These are phyloP conservation scores for Amanita subjunquillea DNA, from an alignment of 768 basidiomycete species.

Conservation along the genomic window DNA sequence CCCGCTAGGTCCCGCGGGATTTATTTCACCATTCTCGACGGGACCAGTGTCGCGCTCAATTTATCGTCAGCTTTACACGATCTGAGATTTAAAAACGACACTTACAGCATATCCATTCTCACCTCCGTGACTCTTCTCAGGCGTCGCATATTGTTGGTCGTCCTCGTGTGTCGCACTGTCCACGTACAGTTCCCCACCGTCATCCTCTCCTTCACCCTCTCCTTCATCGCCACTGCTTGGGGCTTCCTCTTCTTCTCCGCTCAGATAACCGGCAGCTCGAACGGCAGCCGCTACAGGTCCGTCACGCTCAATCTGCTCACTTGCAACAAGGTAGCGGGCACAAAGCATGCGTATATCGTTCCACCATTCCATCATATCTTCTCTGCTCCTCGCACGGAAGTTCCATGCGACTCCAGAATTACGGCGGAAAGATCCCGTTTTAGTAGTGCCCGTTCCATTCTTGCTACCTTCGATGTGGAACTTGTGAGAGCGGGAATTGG, in stretches of 20 bases:
- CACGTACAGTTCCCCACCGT: background rate
- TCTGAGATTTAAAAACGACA: constrained; percentile 8
- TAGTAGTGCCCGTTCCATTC: constrained; percentile 64
- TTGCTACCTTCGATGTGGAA: constrained; percentile 95
- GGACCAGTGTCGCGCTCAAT: background rate
- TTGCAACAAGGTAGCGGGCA: constrained; percentile 87
- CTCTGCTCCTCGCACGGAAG: constrained; percentile 80
- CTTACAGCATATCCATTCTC: constrained; percentile 61
- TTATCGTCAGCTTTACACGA: background rate
- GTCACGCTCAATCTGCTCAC: constrained; percentile 84
- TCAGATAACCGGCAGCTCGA: constrained; percentile 77
- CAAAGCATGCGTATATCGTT: constrained; percentile 93
- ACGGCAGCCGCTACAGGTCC: constrained; percentile 94
- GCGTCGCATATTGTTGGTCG: constrained; percentile 49
- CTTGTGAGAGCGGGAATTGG: constrained; percentile 71
- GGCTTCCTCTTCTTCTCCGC: constrained; percentile 37
- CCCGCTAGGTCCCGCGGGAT: background rate
- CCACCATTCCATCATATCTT: constrained; percentile 99
- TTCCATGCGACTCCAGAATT: constrained; percentile 55
- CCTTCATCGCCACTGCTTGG: constrained; percentile 29
- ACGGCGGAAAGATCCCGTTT: constrained; percentile 41
- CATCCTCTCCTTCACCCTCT: constrained; percentile 33
- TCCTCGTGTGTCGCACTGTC: constrained; percentile 24
- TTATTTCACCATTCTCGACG: background rate
- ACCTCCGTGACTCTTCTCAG: constrained; percentile 26